Evolutionary conservation across 129 eudicot species (phyloP).

Genomic region (Lactuca saligna): DNA sequence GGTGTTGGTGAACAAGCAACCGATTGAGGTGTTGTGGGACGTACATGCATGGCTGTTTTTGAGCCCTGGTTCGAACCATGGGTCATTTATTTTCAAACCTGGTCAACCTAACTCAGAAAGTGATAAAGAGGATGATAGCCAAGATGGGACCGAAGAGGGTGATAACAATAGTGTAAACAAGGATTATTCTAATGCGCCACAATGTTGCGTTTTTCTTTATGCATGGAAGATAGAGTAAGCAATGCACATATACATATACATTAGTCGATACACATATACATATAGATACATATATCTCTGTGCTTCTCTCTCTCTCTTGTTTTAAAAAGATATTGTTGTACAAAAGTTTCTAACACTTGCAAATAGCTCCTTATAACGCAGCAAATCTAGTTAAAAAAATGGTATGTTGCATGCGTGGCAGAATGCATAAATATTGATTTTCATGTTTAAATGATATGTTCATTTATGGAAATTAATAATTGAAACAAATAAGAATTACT

Average conservation of each 20-base stretch:
- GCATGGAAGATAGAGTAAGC: conserved; percentile 86
- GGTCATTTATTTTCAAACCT: conserved; percentile 77
- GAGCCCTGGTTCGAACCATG: conserved; percentile 60
- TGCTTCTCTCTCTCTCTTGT: background rate
- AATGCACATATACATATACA: conserved; percentile 1
- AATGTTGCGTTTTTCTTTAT: conserved; percentile 68
- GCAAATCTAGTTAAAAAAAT: background rate
- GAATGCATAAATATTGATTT: conserved; percentile 12
- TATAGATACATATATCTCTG: background rate
- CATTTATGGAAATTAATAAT: background rate
- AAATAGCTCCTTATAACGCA: background rate
- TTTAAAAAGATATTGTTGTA: background rate
- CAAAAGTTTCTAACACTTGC: background rate
- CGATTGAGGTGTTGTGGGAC: conserved; percentile 87
- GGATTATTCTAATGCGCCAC: conserved; percentile 43
- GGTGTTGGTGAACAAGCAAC: conserved; percentile 62
- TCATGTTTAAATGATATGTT: background rate
- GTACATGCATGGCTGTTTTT: conserved; percentile 81
- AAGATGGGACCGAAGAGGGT: conserved; percentile 48
- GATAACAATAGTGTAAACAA: conserved; percentile 39
- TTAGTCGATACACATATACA: background rate
- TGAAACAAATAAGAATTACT: background rate
- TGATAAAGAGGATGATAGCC: conserved; percentile 44
- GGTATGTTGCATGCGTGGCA: background rate
- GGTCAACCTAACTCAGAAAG: conserved; percentile 35